Evolutionary conservation across 225 moss, liverwort and hornwort genomes (phyloP).

Genomic region (Neckera pumila): DNA sequence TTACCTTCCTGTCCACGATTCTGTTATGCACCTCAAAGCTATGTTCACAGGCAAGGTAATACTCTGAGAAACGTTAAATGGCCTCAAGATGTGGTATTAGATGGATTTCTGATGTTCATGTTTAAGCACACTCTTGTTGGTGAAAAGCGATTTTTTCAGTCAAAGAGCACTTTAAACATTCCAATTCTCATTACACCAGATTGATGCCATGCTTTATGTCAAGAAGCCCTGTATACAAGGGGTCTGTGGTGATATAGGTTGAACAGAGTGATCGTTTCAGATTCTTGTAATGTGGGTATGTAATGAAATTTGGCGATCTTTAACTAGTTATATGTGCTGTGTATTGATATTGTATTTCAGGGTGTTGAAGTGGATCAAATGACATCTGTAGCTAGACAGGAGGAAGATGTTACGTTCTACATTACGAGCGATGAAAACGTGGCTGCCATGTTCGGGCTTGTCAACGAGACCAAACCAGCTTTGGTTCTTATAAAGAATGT

Average conservation of each 20-base stretch:
- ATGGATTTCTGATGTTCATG: not conserved
- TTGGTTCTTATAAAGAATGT: slow-evolving; percentile 39
- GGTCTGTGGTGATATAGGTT: not conserved
- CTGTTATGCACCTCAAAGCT: not conserved
- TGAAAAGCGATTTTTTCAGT: not conserved
- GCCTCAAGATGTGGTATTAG: not conserved
- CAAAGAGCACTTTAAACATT: not conserved
- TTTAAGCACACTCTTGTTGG: not conserved
- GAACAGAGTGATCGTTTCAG: not conserved
- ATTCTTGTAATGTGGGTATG: not conserved
- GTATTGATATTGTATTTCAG: slow-evolving; percentile 3
- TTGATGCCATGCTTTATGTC: not conserved
- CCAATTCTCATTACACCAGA: not conserved
- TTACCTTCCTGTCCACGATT: not conserved
- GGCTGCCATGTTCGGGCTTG: slow-evolving; percentile 29
- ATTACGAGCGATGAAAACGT: slow-evolving; percentile 29
- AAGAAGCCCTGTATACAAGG: not conserved
- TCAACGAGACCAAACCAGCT: slow-evolving; percentile 19
- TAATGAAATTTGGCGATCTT: not conserved
- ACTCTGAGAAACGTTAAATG: not conserved
- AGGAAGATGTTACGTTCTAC: slow-evolving; percentile 35
- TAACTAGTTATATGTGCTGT: not conserved
- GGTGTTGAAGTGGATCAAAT: slow-evolving; percentile 36
- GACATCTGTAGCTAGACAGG: slow-evolving; percentile 39
- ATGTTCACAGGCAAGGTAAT: not conserved